A percentile compares a stretch with the other conserved stretches of the same genome.
phyloP scores from a whole-genome alignment of 768 basidiomycete species.

The Termitomyces sp. region DNA sequence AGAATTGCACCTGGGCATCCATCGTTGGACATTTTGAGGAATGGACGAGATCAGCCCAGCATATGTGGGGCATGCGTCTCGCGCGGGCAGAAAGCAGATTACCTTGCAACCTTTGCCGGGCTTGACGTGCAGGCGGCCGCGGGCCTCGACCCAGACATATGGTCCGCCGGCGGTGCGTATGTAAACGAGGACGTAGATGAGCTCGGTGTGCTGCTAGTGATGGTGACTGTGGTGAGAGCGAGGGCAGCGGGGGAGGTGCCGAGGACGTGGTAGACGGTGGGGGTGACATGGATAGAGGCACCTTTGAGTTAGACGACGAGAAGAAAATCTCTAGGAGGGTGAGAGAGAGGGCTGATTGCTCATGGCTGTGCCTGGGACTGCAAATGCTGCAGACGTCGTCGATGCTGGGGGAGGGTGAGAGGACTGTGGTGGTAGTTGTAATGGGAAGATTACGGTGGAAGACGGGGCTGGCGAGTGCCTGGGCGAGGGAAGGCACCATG shows the following conservation, averaged over 20 bases:
- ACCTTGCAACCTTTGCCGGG: conserved; percentile 93
- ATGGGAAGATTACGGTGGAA: conserved; percentile 46
- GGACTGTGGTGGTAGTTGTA: conserved; percentile 24
- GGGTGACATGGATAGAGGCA: conserved; percentile 86
- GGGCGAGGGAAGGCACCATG: conserved; percentile 49
- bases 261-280: conserved; percentile 68
- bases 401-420: too few species aligned
- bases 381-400: not conserved
- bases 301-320: conserved; percentile 93
- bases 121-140: conserved; percentile 84
- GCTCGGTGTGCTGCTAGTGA: conserved; percentile 38
- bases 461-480: conserved; percentile 34
- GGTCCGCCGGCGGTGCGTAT: conserved; percentile 56
- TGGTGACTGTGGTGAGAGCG: too few species aligned
- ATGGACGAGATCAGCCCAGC: conserved; percentile 49
- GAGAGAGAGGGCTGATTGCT: conserved; percentile 50
- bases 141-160: conserved; percentile 87
- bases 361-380: conserved; percentile 17
- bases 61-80: conserved; percentile 54
- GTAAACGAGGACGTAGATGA: conserved; percentile 82
- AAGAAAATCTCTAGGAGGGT: conserved; percentile 73
- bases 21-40: too few species aligned
- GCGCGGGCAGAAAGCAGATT: conserved; percentile 83
- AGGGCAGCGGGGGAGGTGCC: conserved; percentile 87
- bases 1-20: too few species aligned